phyloP scores from a whole-genome alignment of 176 grass and related monocot genomes.

The Themeda triandra region DNA sequence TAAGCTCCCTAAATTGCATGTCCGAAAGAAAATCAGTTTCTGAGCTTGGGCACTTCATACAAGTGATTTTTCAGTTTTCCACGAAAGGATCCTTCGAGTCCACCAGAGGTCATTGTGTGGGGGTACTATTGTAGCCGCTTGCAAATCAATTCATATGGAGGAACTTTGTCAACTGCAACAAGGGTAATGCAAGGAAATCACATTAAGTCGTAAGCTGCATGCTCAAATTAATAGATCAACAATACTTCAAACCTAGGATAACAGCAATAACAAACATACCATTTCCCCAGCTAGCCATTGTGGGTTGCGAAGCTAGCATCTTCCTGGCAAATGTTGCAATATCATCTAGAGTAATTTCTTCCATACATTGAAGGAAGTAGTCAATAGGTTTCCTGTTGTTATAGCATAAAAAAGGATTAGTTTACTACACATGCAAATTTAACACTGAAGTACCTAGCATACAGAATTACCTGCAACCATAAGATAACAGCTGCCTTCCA shows the following conservation, averaged over 20 bases:
- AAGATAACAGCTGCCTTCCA: conserved; percentile 86
- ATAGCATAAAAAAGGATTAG: background rate
- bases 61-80: background rate
- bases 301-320: conserved; percentile 69
- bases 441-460: background rate
- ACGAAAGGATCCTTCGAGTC: background rate
- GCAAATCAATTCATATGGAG: conserved; percentile 39
- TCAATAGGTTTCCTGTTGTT: conserved; percentile 69
- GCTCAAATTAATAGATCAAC: background rate
- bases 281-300: conserved; percentile 79
- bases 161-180: conserved; percentile 45
- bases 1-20: background rate
- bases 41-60: background rate
- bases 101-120: conserved; percentile 4
- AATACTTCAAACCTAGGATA: background rate
- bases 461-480: conserved; percentile 56
- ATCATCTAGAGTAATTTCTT: conserved; percentile 64
- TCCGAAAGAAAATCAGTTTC: background rate
- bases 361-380: conserved; percentile 64
- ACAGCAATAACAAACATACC: conserved; percentile 37
- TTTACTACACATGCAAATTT: background rate
- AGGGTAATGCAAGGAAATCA: conserved; percentile 14
- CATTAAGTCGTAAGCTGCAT: conserved; percentile 6
- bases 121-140: conserved; percentile 11
- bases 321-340: conserved; percentile 59